Evolutionary conservation across 2,329 filamentous ascomycete species (phyloP).

Genomic region (Venturia aucupariae): DNA sequence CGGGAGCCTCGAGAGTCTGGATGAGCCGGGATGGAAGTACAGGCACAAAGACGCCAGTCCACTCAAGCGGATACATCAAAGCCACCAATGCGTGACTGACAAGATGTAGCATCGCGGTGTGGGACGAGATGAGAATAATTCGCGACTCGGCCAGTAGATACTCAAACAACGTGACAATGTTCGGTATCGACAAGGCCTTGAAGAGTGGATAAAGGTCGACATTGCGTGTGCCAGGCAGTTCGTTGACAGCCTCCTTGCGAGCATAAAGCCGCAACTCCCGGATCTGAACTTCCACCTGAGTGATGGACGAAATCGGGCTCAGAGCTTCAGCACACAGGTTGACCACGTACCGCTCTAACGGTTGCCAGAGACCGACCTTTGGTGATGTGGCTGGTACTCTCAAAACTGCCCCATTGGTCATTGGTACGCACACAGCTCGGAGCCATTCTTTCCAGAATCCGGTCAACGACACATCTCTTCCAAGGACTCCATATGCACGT

Average conservation of each 20-base stretch:
- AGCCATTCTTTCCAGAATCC: constrained; percentile 99
- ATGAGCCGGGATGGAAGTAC: constrained; percentile 79
- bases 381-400: constrained; percentile 83
- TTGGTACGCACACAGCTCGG: constrained; percentile 84
- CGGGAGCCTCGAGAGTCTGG: constrained; percentile 86
- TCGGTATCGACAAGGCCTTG: constrained; percentile 78
- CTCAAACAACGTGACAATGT: constrained; percentile 87
- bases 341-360: constrained; percentile 90
- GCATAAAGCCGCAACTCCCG: constrained; percentile 87
- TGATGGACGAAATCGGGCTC: constrained; percentile 85
- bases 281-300: constrained; percentile 85
- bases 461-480: constrained; percentile 71
- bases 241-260: constrained; percentile 84
- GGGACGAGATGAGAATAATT: constrained; percentile 91
- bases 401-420: constrained; percentile 78
- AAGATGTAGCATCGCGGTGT: constrained; percentile 91
- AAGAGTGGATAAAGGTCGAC: constrained; percentile 92
- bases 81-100: constrained; percentile 80
- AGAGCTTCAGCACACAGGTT: constrained; percentile 94
- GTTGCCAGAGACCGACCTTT: constrained; percentile 88
- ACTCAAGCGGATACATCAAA: constrained; percentile 81
- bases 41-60: constrained; percentile 91
- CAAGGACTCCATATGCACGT: constrained; percentile 84
- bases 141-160: constrained; percentile 87
- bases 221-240: constrained; percentile 83